These are phyloP conservation scores for Fusarium staphyleae DNA, from an alignment of 2,329 filamentous ascomycete genomes.

Conservation along the genomic window DNA sequence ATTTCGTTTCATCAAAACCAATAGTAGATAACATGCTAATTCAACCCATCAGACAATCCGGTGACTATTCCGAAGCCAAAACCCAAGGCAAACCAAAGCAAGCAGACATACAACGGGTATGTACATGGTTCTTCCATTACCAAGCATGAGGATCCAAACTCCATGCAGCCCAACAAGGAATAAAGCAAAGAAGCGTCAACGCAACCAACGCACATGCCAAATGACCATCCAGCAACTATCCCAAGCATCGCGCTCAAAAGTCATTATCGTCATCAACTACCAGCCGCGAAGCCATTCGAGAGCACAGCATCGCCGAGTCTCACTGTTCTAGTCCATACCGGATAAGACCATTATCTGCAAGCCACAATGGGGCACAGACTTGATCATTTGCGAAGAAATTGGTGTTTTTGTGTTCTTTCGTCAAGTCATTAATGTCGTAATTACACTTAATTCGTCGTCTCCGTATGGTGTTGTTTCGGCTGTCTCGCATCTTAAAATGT, in stretches of 20 bases:
- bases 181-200: slow-evolving; percentile 16
- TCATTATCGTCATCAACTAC: slow-evolving; percentile 44
- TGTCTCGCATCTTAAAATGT: slow-evolving; percentile 37
- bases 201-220: slow-evolving; percentile 33
- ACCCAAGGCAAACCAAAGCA: slow-evolving; percentile 14
- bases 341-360: slow-evolving; percentile 24
- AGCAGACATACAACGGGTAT: slow-evolving; percentile 5
- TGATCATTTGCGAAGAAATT: slow-evolving; percentile 28
- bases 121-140: slow-evolving; percentile 26
- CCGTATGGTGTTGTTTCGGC: slow-evolving; percentile 14
- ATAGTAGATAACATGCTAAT: slow-evolving; percentile 30
- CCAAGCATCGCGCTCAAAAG: slow-evolving; percentile 37
- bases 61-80: slow-evolving; percentile 14
- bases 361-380: slow-evolving; percentile 20
- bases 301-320: slow-evolving; percentile 26
- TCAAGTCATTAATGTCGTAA: slow-evolving; percentile 42
- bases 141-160: slow-evolving; percentile 40
- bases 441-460: slow-evolving; percentile 36
- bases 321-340: slow-evolving; percentile 38
- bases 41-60: slow-evolving; percentile 17
- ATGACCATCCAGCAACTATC: slow-evolving; percentile 27
- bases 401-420: slow-evolving; percentile 33
- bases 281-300: slow-evolving; percentile 43
- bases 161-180: slow-evolving; percentile 29
- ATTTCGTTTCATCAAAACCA: slow-evolving; percentile 20